A percentile compares a stretch with the other conserved stretches of the same genome.
These are phyloP conservation scores for Erysimum cheiranthoides DNA, from an alignment of 345 rosid species.

Conservation along the genomic window DNA sequence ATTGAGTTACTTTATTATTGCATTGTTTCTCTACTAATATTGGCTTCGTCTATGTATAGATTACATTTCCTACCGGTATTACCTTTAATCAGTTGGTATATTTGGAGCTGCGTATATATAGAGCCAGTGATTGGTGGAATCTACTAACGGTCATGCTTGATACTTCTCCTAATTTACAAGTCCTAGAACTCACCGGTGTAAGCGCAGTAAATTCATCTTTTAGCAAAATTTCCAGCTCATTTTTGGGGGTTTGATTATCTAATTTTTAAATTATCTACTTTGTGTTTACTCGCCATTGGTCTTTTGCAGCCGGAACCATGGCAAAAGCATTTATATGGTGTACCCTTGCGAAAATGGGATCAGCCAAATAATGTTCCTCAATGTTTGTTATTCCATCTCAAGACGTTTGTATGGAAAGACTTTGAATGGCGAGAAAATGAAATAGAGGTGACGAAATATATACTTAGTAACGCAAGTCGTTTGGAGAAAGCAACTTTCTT, in stretches of 20 bases:
- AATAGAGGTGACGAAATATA: neutral
- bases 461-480: neutral
- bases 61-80: neutral
- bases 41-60: neutral
- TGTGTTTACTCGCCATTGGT: too few relatives aligned
- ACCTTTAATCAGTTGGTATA: neutral
- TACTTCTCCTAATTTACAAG: neutral
- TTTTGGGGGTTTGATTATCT: too few relatives aligned
- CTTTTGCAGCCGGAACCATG: too few relatives aligned
- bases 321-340: too few relatives aligned
- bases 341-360: neutral
- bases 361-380: neutral
- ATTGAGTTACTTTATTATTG: neutral
- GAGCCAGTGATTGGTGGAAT: neutral
- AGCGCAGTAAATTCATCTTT: neutral
- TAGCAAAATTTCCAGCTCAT: too few relatives aligned
- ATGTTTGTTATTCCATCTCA: neutral
- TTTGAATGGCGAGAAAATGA: neutral
- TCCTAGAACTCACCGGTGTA: neutral
- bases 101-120: neutral
- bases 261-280: too few relatives aligned
- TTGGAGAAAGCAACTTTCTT: neutral
- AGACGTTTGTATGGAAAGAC: neutral
- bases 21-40: neutral
- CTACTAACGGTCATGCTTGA: neutral